Evolutionary conservation across 2,329 filamentous ascomycete genomes (phyloP), one percentile per base, ranked within the genome.

Genomic region (Pestalotiopsis sp.): DNA sequence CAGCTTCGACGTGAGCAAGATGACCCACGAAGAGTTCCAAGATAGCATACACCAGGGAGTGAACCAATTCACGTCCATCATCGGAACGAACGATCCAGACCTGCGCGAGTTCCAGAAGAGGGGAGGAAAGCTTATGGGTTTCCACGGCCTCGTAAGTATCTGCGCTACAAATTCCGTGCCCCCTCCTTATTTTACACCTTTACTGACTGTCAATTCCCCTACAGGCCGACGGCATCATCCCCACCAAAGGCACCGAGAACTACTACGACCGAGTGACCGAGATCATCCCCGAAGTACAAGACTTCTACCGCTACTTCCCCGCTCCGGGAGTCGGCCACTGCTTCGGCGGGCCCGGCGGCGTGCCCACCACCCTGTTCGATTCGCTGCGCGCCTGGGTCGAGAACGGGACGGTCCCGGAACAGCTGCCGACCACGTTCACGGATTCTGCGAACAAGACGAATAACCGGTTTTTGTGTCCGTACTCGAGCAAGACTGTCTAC

Each of bases 351-450:
- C 17, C 17, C 25, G 56, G 64, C 23, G 64, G 64, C 5, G 49
- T 59, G 27, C 64, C 64, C 20, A 60, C 52, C 3, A 38, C 64
- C 4, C 14, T 60, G 2, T 66, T 60, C 39, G 17, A 25, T 31
- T 27, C 52, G 5, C 20, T 66, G 3, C 13, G 13, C 14, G 56
- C 17, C 56, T 66, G 64, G 64, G 64, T 66, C 12, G 64, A 66
- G 56, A 66, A 66, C 20, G 64, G 56, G 3, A 60, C 49, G 3
- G 64, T 20, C 3, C 64, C 64, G 4, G 64, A 60, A 1, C 58
- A 17, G 7, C n/a, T 65, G 20, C 63, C 45, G 13, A 57, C 49
- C 17, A 25, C 39, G 1, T 36, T 65, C 45, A 56, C n/a, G 13
- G 63, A 65, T 20, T 25, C n/a, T 3, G 14, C 9, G 0, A 36